Conservation (phyloP, 2,329 filamentous ascomycete species). For the Pezicula carpinea region DNA sequence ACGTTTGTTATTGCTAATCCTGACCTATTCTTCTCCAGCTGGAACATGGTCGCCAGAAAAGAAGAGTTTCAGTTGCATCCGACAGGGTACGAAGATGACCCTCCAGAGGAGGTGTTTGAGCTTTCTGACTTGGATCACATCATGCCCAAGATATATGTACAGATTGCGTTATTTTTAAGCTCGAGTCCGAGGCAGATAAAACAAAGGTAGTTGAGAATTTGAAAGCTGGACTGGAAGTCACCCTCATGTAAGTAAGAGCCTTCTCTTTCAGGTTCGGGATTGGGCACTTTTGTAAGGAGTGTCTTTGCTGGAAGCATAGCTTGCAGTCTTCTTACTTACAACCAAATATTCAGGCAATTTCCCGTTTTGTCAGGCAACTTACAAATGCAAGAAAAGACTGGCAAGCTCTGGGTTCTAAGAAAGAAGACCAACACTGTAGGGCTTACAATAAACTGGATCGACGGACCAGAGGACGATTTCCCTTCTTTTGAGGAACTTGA, state of each 20-base stretch:
- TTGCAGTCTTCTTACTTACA: no score
- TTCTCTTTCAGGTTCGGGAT: slow-evolving; percentile 11
- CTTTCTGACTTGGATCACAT: slow-evolving; percentile 30
- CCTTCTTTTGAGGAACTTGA: slow-evolving; percentile 15
- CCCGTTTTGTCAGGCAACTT: no score
- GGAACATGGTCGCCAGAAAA: no score
- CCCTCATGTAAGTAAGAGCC: slow-evolving; percentile 10
- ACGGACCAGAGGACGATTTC: slow-evolving; percentile 8
- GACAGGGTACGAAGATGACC: slow-evolving; percentile 1
- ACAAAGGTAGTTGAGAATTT: slow-evolving; percentile 11
- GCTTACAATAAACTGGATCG: slow-evolving; percentile 11
- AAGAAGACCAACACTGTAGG: slow-evolving; percentile 10
- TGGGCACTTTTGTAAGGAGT: no score
- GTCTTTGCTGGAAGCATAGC: no score
- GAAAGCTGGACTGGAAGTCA: slow-evolving; percentile 12
- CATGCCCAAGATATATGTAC: slow-evolving; percentile 20
- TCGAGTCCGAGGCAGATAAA: slow-evolving; percentile 7
- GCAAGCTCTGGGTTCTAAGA: slow-evolving; percentile 16
- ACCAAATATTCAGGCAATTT: no score
- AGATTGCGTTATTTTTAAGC: slow-evolving; percentile 16
- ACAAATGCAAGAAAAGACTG: slow-evolving; percentile 7
- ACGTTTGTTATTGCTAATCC: no score
- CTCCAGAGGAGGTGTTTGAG: slow-evolving; percentile 5
- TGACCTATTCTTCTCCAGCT: no score
- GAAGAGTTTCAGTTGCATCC: not conserved